Evolutionary conservation across 371 early-diverging fungal species (phyloP), one percentile per base, ranked within the genome.

Genomic region (Chytridiales sp.): DNA sequence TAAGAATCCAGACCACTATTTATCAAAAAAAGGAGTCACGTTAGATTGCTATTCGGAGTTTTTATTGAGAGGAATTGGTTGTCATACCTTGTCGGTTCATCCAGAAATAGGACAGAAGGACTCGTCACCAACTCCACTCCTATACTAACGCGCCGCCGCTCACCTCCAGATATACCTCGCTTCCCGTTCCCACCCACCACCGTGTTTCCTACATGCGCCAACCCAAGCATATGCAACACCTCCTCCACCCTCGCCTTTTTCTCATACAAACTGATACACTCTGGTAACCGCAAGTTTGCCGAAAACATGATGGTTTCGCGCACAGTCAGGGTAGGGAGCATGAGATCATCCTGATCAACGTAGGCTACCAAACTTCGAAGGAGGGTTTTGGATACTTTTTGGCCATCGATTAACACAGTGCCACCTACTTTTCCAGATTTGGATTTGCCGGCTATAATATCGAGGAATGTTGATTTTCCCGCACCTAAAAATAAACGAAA

Each of bases 341-440:
- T 66, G 1, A 88, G 81, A 64, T 97, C 97, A 52, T 95, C 94
- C 67, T 97, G 97, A 64, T 93, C 93, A 0, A 95, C 94, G 75
- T 85, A 95, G n/a, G 93, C 92, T 0, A 85, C 82, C 39, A 87
- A 74, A 30, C 77, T 32, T 31, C 29, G 8, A 29, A 52, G 22
- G 35, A 29, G 32, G 4, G 47, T 6, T 4, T 38, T 31, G 11
- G 40, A 42, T 4, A 54, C 27, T 41, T 54, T 42, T 31, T 54
- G 54, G n/a, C 66, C 61, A 46, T 61, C 62, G 22, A 51, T 32
- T 3, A 54, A 53, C 21, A 61, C 41, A 3, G 43, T 31, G 13
- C 61, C 66, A 29, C 39, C 15, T 5, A 61, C 32, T 11, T 31
- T 46, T 8, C 91, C 91, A 3, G 82, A 69, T 61, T 91, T 93